Base-by-base conservation (phyloP, 176 grass and related monocot species). In the Phyllostachys edulis region DNA sequence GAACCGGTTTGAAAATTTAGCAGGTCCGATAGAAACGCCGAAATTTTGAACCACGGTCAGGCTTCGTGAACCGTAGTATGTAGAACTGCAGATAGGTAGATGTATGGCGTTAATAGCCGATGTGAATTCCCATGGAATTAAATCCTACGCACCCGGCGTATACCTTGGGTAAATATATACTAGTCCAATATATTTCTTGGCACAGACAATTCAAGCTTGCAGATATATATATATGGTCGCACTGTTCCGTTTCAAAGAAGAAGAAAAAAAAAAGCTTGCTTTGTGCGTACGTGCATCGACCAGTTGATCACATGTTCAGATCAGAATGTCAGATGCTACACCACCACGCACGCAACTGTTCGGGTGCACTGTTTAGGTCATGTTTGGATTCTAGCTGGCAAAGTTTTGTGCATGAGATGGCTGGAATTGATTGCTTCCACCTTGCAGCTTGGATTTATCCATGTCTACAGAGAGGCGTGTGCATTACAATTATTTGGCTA, bases 91-190 rank as follows among this genome's bases (percentile, higher is more conserved):
- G 17, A 41, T 6, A 42, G 60, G 24, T n/a, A 15, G 2, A 29
- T 10, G 77, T 38, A 37, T 41, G 55, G 2, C 81, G 64, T 73
- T 83, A 83, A 83, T 73, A 21, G 70, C 18, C 2, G 34, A 63
- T 37, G 27, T 71, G 32, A 75, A 54, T 75, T 21, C 82, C 71
- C 29, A 65, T 37, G n/a, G 32, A 51, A 84, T 54, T 75, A 14
- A 50, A 18, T 24, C 61, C 14, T 34, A 24, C 16, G 14, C 7
- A 17, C 26, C 27, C 71, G 52, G 36, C 41, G 16, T 60, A 60
- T 46, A 24, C 69, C 23, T 26, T 13, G 8, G 26, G 67, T 41
- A 41, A 7, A 41, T 41, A 41, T 7, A 41, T 78, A 44, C 55
- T 29, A 26, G 34, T 68, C 11, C 18, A 67, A n/a, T 52, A 9